phyloP scores from a whole-genome alignment of 108 stramenopile genomes.

The Discostella pseudostelligera region DNA sequence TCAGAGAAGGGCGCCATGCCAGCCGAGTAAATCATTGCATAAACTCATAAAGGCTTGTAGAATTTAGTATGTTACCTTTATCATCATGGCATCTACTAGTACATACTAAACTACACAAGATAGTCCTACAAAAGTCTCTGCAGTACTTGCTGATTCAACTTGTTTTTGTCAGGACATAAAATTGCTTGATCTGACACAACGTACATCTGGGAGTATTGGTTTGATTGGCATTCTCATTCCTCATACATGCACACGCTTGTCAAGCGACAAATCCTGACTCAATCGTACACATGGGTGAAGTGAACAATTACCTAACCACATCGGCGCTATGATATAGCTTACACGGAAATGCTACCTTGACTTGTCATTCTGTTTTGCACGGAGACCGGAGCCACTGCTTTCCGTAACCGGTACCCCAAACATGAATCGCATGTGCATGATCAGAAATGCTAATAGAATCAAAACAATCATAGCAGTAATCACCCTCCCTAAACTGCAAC shows the following conservation, averaged over 20 bases:
- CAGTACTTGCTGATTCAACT: not conserved
- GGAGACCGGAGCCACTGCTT: slow-evolving; percentile 8
- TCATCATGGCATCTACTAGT: not conserved
- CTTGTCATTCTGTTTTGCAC: not conserved
- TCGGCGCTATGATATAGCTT: not conserved
- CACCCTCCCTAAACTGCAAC: slow-evolving; percentile 11
- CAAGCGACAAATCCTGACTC: too few species aligned
- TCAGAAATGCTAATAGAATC: slow-evolving; percentile 9
- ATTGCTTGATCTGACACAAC: too few species aligned
- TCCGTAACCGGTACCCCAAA: slow-evolving; percentile 16
- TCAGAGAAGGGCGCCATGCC: slow-evolving; percentile 91
- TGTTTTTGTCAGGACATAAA: too few species aligned
- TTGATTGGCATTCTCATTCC: too few species aligned
- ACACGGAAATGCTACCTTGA: not conserved
- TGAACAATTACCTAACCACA: too few species aligned
- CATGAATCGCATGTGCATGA: slow-evolving; percentile 9
- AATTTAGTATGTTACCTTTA: slow-evolving; percentile 1
- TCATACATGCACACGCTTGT: too few species aligned
- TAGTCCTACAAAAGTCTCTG: not conserved
- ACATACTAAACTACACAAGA: too few species aligned
- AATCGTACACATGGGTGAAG: too few species aligned
- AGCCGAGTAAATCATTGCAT: slow-evolving; percentile 46
- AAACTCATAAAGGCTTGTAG: slow-evolving; percentile 28
- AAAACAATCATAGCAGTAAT: slow-evolving; percentile 11
- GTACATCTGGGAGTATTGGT: too few species aligned